A percentile compares a stretch with the other conserved stretches of the same genome.
Evolutionary conservation across 352 stramenopile species (phyloP).

Genomic region (Phytophthora boehmeriae): DNA sequence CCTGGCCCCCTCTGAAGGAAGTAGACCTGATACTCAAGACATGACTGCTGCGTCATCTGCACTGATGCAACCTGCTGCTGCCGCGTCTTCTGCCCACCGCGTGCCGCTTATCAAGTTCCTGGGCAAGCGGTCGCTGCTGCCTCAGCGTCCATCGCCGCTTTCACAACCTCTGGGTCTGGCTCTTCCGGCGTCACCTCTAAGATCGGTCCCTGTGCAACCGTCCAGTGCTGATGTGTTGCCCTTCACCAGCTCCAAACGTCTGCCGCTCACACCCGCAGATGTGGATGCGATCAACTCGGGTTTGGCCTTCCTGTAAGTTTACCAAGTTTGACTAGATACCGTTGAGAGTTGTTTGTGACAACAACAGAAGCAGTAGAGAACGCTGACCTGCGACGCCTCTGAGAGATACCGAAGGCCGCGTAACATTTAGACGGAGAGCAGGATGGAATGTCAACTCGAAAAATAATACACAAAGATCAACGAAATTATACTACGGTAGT

Average conservation of each 20-base stretch:
- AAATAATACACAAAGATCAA: conserved; percentile 33
- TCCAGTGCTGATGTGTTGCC: conserved; percentile 69
- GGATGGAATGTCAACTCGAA: conserved; percentile 20
- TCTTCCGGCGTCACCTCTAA: conserved; percentile 20
- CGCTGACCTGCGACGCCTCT: conserved; percentile 2
- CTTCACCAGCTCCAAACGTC: conserved; percentile 66
- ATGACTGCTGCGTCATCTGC: conserved; percentile 33
- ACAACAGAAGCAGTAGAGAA: conserved; percentile 6
- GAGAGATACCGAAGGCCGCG: not conserved
- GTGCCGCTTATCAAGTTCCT: conserved; percentile 74
- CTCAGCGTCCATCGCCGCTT: conserved; percentile 34
- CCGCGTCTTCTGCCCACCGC: conserved; percentile 40
- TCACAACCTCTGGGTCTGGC: conserved; percentile 27
- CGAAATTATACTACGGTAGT: no score
- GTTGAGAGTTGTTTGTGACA: conserved; percentile 8
- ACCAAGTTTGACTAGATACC: conserved; percentile 8
- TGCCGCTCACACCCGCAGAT: conserved; percentile 68
- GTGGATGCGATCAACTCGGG: conserved; percentile 85
- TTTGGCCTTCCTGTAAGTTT: conserved; percentile 70
- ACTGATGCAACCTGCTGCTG: conserved; percentile 35
- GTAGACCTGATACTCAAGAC: conserved; percentile 16
- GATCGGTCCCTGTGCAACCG: conserved; percentile 43
- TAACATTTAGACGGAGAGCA: conserved; percentile 10
- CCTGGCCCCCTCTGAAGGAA: conserved; percentile 36
- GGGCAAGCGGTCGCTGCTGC: conserved; percentile 74